A percentile compares a stretch with the other conserved stretches of the same genome.
Evolutionary conservation across 257 asterid genomes (phyloP).

Genomic region (Echites panduratus): DNA sequence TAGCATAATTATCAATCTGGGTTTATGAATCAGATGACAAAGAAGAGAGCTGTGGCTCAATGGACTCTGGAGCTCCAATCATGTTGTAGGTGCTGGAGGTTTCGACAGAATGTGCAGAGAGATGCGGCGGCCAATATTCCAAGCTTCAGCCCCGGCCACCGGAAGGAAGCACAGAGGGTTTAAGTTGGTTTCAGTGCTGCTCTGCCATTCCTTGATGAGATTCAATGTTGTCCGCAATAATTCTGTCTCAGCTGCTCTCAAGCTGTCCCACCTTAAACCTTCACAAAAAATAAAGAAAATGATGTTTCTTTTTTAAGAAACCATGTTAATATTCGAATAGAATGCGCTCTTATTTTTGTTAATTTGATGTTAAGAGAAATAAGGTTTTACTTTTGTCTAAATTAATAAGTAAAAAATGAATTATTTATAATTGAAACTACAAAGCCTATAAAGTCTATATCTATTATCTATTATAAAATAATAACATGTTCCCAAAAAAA

Average conservation of each 20-base stretch:
- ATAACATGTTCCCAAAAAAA: too few species aligned
- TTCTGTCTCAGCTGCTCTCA: not conserved
- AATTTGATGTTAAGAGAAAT: too few species aligned
- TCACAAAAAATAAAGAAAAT: too few species aligned
- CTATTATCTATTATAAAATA: too few species aligned
- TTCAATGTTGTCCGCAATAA: not conserved
- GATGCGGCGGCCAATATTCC: not conserved
- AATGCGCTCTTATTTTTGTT: too few species aligned
- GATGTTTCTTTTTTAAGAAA: too few species aligned
- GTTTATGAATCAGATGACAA: not conserved
- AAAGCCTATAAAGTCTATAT: too few species aligned
- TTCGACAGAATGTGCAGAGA: not conserved
- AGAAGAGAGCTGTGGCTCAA: not conserved
- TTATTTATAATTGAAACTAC: too few species aligned
- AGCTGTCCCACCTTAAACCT: too few species aligned
- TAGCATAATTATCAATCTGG: constrained; percentile 13
- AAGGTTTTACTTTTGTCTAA: too few species aligned
- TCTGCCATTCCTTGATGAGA: not conserved
- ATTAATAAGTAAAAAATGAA: too few species aligned
- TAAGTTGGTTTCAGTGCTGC: not conserved
- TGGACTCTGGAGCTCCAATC: not conserved
- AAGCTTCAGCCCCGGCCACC: not conserved
- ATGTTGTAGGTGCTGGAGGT: not conserved
- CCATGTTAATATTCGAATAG: too few species aligned
- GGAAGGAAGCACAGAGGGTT: not conserved